Base-by-base conservation (phyloP, 2,329 filamentous ascomycete species). In the Stylonectria norvegica region DNA sequence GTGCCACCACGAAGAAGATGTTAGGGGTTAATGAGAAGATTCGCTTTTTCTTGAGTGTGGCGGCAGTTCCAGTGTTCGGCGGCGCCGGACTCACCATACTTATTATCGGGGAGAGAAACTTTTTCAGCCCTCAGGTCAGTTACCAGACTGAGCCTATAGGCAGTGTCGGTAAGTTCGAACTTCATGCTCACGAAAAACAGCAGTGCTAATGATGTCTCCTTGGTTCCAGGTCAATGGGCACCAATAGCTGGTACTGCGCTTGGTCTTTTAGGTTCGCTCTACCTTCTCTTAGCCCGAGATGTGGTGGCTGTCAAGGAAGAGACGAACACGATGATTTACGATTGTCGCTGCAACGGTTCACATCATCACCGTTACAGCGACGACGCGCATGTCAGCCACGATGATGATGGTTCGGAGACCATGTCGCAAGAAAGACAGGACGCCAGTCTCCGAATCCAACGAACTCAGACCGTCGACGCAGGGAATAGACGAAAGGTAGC, bases 141-240 rank as follows among this genome's bases (percentile, higher is more conserved):
- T 81, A 76, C 43, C 70, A 81, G 45, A 83, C 77, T 0, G 82
- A 86, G 45, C 78, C 79, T 0, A 76, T 85, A 37, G 66, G 67
- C 5, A 81, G 74, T 45, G 69, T 85, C 34, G 79, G 78, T 79
- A 61, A 49, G 70, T 62, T 4, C n/a, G 12, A 4, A 7, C 22
- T 23, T 11, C 15, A 2, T 11, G 0, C 3, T 6, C 5, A 3
- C 3, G 1, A 7, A 17, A 19, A 1, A 2, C 2, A 10, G 23
- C 4, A 12, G 4, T 1, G 10, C 8, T 14, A 16, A 20, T 23
- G 17, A 9, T n/a, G n/a, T n/a, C n/a, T n/a, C 34, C 2, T 35
- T 19, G 1, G 2, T 10, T 22, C 3, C 38, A 75, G 72, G 76
- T 23, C 77, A 82, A 62, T 82, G 79, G 78, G 71, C 70, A 11